Base-by-base conservation (phyloP, 2,329 filamentous ascomycete genomes). In the Aspergillus tubingensis region DNA sequence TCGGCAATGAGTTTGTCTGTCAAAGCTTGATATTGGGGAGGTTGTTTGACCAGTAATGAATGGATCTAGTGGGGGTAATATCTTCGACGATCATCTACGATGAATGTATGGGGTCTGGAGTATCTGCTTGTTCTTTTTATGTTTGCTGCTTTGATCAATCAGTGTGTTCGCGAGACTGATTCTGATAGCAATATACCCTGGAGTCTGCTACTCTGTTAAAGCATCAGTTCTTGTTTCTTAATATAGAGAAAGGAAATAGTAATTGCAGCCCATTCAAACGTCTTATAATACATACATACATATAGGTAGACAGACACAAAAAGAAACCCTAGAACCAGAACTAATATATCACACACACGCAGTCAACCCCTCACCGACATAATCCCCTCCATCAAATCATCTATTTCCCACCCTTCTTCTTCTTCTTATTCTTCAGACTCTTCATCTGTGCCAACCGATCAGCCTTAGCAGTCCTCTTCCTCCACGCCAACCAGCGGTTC, bases 21-120 rank as follows among this genome's bases (percentile, higher is more conserved):
- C 94, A 99, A 81, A 97, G 92, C 74, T 80, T 98, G 61, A 97
- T 99, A 64, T 75, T 96, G 54, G 94, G 93, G 0, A 86, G 87
- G 62, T 77, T 97, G 67, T 85, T 92, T 55, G 88, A 91, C 63
- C 84, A 86, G 53, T 78, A 62, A 65, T 13, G 11, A 38, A 13
- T 36, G 32, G 32, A 36, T 36, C 32, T 36, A 36, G 32, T 36
- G 11, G 32, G 11, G 10, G 2, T 36, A 13, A 36, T 13, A 36
- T 36, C 11, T 36, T 36, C 32, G 32, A 36, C 2, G 11, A 36
- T 36, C 11, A 50, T 49, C 44, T 48, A 49, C 10, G 47, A 49
- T 17, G 25, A 32, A 36, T 36, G 32, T 36, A 15, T 36, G 32
- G 32, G 32, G 11, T 36, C 32, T 36, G 32, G 32, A 36, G 32